These are phyloP conservation scores for Incumbomyces delicatus DNA, from an alignment of 2,329 filamentous ascomycete species.

Conservation along the genomic window DNA sequence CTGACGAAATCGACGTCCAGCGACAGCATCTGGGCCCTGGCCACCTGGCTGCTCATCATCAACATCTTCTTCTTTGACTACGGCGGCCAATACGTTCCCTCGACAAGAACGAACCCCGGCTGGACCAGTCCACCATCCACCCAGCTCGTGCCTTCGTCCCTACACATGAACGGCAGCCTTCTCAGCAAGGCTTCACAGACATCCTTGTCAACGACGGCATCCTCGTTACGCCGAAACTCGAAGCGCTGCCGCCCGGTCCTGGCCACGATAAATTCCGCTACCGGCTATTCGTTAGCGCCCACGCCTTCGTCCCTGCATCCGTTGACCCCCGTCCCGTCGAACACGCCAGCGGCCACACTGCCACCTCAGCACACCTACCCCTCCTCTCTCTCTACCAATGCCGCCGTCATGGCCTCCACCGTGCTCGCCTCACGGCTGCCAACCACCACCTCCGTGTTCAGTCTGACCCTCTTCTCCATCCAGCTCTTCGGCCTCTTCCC, in stretches of 20 bases:
- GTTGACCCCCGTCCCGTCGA: neutral
- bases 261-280: neutral
- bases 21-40: conserved; percentile 96
- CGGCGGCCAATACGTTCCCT: conserved; percentile 43
- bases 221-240: conserved; percentile 6
- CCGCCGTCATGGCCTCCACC: conserved; percentile 90
- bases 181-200: conserved; percentile 7
- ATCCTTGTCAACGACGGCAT: conserved; percentile 6
- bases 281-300: neutral
- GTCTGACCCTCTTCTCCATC: conserved; percentile 87
- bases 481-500: conserved; percentile 96
- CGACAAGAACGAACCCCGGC: too few species aligned
- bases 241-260: conserved; percentile 8
- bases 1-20: conserved; percentile 85
- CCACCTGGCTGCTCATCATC: conserved; percentile 81
- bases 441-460: conserved; percentile 89
- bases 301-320: neutral
- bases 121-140: too few species aligned
- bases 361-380: conserved; percentile 36
- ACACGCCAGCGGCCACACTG: neutral
- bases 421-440: conserved; percentile 84
- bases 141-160: neutral
- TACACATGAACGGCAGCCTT: neutral
- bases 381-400: conserved; percentile 76
- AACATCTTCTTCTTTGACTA: conserved; percentile 99